Percentiles rank a stretch among this genome's conserved stretches.
phyloP scores from a whole-genome alignment of 805 yeast species.

The Candida broadrunensis region DNA sequence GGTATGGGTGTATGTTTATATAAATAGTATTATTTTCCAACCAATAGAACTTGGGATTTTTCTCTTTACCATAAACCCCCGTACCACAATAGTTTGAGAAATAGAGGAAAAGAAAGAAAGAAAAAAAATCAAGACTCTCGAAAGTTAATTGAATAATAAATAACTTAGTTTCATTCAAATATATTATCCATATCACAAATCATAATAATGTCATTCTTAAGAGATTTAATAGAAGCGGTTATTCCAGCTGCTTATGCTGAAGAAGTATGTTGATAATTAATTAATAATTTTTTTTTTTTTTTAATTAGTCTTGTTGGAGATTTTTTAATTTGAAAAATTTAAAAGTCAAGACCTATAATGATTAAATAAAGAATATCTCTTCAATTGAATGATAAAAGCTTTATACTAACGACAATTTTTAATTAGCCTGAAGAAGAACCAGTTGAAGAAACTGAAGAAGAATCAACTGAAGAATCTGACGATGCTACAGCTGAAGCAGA shows the following conservation, averaged over 20 bases:
- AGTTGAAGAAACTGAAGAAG: conserved; percentile 42
- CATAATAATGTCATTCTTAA: conserved; percentile 46
- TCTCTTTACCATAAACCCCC: conserved; percentile 13
- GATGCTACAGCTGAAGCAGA: conserved; percentile 40
- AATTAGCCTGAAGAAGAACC: conserved; percentile 8
- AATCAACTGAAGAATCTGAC: conserved; percentile 21
- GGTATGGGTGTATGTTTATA: too few relatives aligned
- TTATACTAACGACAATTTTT: neutral
- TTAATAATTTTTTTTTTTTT: too few relatives aligned
- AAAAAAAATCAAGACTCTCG: too few relatives aligned
- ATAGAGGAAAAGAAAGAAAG: too few relatives aligned
- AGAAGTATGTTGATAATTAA: conserved; percentile 57
- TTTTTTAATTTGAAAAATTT: too few relatives aligned
- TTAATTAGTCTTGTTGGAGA: too few relatives aligned
- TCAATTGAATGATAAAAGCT: too few relatives aligned
- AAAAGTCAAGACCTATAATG: too few relatives aligned
- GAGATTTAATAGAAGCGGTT: conserved; percentile 76
- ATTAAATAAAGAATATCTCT: too few relatives aligned
- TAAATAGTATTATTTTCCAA: conserved; percentile 1
- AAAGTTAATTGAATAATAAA: too few relatives aligned
- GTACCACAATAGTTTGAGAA: neutral
- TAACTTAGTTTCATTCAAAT: too few relatives aligned
- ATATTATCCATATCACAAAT: neutral
- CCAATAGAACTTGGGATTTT: conserved; percentile 27
- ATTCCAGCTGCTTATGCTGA: conserved; percentile 87